Percentiles rank a stretch among this genome's conserved stretches.
Conservation (phyloP, 2,329 filamentous ascomycete genomes). For the Trichoderma sp. region DNA sequence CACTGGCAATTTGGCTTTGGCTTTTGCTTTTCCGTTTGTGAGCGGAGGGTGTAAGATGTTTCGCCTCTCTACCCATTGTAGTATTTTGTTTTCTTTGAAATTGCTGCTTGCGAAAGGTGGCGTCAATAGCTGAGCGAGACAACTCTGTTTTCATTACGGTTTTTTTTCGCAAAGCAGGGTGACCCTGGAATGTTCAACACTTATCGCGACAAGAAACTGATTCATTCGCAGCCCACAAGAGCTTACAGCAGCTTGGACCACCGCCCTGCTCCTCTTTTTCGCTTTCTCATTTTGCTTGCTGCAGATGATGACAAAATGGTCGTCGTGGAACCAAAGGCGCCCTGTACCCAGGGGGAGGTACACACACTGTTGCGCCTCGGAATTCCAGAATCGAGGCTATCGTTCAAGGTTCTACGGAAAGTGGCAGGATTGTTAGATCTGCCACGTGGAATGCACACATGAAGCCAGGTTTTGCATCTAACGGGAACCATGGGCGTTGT, state of each 20-base stretch:
- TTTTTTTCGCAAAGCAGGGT: neutral
- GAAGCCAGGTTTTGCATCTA: slow-evolving; percentile 7
- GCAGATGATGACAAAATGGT: neutral
- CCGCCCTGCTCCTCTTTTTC: neutral
- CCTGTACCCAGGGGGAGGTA: neutral
- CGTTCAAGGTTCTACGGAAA: neutral
- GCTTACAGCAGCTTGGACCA: neutral
- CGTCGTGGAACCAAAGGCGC: neutral
- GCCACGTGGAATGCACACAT: slow-evolving; percentile 19
- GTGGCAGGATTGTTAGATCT: slow-evolving; percentile 19
- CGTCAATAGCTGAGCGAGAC: neutral
- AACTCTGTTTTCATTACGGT: neutral
- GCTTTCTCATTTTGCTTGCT: neutral
- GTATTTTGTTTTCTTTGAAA: neutral
- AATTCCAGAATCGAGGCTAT: neutral
- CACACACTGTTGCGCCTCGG: neutral
- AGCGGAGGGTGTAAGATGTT: neutral
- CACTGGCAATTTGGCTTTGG: neutral
- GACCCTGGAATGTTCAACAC: neutral
- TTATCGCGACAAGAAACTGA: neutral
- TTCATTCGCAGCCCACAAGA: neutral
- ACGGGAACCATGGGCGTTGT: slow-evolving; percentile 1
- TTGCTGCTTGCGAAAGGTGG: neutral
- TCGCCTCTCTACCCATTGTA: neutral
- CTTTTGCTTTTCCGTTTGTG: neutral